Conservation (phyloP, 345 rosid species). For the Salix koriyanagi region DNA sequence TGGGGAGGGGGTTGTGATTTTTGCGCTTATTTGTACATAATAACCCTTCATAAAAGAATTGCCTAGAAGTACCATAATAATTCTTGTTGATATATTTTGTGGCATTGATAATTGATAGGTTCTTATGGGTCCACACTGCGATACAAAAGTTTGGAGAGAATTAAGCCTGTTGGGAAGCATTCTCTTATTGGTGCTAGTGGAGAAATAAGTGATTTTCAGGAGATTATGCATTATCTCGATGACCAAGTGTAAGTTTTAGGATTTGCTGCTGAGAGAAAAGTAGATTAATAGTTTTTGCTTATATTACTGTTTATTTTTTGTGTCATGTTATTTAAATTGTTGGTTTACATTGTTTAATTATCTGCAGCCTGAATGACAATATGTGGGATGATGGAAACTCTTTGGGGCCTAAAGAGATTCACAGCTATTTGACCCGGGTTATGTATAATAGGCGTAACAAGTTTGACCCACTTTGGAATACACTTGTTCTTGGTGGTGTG, state of each 20-base stretch:
- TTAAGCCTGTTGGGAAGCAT: conserved; percentile 85
- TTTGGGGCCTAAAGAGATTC: conserved; percentile 97
- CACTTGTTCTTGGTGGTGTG: conserved; percentile 93
- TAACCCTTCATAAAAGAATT: background rate
- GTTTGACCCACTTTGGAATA: conserved; percentile 93
- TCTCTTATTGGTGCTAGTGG: conserved; percentile 97
- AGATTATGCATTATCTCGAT: conserved; percentile 78
- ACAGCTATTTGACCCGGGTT: conserved; percentile 83
- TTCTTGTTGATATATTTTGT: background rate
- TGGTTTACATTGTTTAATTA: conserved; percentile 10
- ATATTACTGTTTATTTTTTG: background rate
- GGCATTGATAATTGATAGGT: conserved; percentile 37
- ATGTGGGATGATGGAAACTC: conserved; percentile 99
- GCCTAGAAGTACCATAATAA: background rate
- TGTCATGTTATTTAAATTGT: background rate
- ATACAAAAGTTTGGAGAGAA: conserved; percentile 83
- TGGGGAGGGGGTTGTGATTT: background rate
- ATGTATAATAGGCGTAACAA: conserved; percentile 98
- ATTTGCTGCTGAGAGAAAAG: background rate
- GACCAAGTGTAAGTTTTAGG: conserved; percentile 70
- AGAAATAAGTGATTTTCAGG: conserved; percentile 96
- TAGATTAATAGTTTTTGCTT: background rate
- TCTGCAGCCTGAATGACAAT: conserved; percentile 79
- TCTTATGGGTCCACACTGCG: conserved; percentile 95
- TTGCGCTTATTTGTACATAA: background rate